These are phyloP conservation scores for Cladorrhinum sp. DNA, from an alignment of 2,329 filamentous ascomycete genomes.

Conservation along the genomic window DNA sequence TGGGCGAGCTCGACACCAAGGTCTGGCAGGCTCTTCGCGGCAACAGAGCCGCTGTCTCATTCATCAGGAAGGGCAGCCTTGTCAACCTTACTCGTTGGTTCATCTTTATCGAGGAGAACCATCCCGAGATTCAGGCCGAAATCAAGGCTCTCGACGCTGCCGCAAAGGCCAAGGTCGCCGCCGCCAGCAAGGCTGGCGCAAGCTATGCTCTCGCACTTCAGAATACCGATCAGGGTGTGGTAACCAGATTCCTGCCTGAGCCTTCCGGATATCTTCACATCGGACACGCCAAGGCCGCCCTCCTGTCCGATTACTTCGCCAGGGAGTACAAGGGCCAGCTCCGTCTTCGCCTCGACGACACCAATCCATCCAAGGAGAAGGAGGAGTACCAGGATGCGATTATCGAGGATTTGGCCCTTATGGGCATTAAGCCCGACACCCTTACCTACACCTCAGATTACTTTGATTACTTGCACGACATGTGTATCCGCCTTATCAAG, in stretches of 20 bases:
- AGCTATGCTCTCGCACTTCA: slow-evolving; percentile 87
- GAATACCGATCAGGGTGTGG: slow-evolving; percentile 82
- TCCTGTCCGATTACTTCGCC: slow-evolving; percentile 92
- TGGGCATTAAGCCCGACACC: slow-evolving; percentile 86
- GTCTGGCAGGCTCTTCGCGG: slow-evolving; percentile 80
- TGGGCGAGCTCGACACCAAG: slow-evolving; percentile 74
- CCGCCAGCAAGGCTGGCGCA: slow-evolving; percentile 71
- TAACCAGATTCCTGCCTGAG: slow-evolving; percentile 91
- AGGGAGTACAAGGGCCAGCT: slow-evolving; percentile 89
- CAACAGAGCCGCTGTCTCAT: slow-evolving; percentile 80
- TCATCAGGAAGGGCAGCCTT: slow-evolving; percentile 74
- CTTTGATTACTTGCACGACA: slow-evolving; percentile 88
- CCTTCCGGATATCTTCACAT: slow-evolving; percentile 95
- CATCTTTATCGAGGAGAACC: slow-evolving; percentile 74
- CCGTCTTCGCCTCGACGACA: slow-evolving; percentile 92
- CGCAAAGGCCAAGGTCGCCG: slow-evolving; percentile 66
- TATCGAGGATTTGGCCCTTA: slow-evolving; percentile 81
- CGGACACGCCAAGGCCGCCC: slow-evolving; percentile 74
- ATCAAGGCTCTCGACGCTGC: slow-evolving; percentile 67
- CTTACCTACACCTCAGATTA: slow-evolving; percentile 93
- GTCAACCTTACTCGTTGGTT: slow-evolving; percentile 85
- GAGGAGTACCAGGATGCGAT: slow-evolving; percentile 94
- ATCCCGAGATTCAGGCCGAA: slow-evolving; percentile 71
- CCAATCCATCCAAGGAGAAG: slow-evolving; percentile 96
- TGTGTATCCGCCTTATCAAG: slow-evolving; percentile 79